Percentiles rank a stretch among this genome's conserved stretches.
These are phyloP conservation scores for Cardamine resedifolia DNA, from an alignment of 345 rosid genomes.

Conservation along the genomic window DNA sequence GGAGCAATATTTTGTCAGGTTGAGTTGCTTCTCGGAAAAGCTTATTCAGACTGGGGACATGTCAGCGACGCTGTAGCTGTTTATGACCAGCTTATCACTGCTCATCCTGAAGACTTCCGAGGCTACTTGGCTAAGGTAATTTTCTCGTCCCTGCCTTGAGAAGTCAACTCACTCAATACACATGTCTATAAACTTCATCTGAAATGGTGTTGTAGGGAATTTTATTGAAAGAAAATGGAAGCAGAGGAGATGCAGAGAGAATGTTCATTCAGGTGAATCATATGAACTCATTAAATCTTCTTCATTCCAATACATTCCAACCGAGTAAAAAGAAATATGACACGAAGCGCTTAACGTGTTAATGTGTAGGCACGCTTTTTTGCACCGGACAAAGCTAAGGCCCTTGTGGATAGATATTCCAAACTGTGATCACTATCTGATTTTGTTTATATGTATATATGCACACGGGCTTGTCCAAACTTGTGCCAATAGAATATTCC, in stretches of 20 bases:
- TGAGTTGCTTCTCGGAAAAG: conserved; percentile 91
- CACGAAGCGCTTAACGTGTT: conserved; percentile 3
- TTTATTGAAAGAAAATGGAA: conserved; percentile 82
- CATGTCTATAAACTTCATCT: conserved; percentile 11
- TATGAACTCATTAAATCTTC: conserved; percentile 1
- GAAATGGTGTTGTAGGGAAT: conserved; percentile 62
- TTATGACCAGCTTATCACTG: conserved; percentile 74
- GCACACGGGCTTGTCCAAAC: conserved; percentile 1
- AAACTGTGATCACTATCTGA: conserved; percentile 42
- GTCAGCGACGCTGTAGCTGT: conserved; percentile 86
- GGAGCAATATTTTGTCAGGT: conserved; percentile 46
- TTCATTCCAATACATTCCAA: not conserved
- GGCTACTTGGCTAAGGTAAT: conserved; percentile 94
- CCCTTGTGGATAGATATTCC: conserved; percentile 79
- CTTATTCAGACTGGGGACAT: conserved; percentile 92
- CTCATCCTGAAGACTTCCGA: conserved; percentile 80
- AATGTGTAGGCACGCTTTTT: conserved; percentile 80
- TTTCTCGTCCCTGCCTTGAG: not conserved
- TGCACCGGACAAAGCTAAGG: conserved; percentile 88
- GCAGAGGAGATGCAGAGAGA: conserved; percentile 85
- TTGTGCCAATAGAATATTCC: not conserved
- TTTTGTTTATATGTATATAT: not conserved
- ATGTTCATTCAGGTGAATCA: conserved; percentile 93
- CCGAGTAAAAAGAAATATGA: not conserved
- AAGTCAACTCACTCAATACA: not conserved